Conservation (phyloP, 2,329 filamentous ascomycete species). For the Microdochium bolleyi region DNA sequence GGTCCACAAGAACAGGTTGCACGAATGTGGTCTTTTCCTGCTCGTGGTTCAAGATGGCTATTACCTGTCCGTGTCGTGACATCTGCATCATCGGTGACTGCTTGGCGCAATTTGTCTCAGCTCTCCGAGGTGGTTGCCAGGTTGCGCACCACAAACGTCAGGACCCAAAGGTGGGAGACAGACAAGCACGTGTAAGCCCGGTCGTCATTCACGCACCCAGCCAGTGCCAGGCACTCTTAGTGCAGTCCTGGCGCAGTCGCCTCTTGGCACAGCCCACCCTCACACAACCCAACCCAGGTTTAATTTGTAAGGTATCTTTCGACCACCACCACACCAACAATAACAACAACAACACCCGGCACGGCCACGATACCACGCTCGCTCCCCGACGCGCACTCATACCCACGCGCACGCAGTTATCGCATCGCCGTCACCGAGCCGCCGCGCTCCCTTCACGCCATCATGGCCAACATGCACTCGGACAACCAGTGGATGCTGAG, state of each 20-base stretch:
- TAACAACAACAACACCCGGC: neutral
- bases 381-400: neutral
- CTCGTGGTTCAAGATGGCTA: too few relatives aligned
- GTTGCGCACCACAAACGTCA: too few relatives aligned
- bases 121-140: too few relatives aligned
- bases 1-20: too few relatives aligned
- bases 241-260: neutral
- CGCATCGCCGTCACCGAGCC: neutral
- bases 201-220: neutral
- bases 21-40: too few relatives aligned
- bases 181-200: neutral
- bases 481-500: conserved; percentile 16
- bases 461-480: neutral
- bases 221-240: neutral
- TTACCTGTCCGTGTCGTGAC: too few relatives aligned
- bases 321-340: neutral
- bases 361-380: neutral
- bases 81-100: too few relatives aligned
- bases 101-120: too few relatives aligned
- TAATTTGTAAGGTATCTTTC: neutral
- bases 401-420: neutral
- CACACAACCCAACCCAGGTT: neutral
- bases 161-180: too few relatives aligned
- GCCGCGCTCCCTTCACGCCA: neutral
- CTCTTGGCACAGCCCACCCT: neutral